Percentiles rank a stretch among this genome's conserved stretches.
Conservation (phyloP, 1,284 basidiomycete genomes). For the Rugosomyces carneus region DNA sequence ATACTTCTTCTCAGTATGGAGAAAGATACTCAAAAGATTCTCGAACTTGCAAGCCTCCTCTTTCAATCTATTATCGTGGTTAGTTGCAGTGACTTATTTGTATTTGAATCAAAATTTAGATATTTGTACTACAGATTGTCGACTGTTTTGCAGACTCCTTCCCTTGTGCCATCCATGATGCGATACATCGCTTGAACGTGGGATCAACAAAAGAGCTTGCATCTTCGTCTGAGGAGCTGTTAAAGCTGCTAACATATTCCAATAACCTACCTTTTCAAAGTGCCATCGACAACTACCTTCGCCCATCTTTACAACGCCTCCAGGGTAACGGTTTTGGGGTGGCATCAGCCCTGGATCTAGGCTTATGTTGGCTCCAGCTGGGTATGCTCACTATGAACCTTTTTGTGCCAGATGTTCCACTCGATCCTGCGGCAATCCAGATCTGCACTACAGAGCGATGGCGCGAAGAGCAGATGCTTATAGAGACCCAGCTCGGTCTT, state of each 20-base stretch:
- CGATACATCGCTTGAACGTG: slow-evolving; percentile 9
- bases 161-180: slow-evolving; percentile 19
- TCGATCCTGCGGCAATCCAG: slow-evolving; percentile 81
- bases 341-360: slow-evolving; percentile 29
- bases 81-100: slow-evolving; percentile 12
- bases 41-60: slow-evolving; percentile 36
- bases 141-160: slow-evolving; percentile 37
- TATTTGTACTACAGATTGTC: slow-evolving; percentile 17
- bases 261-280: slow-evolving; percentile 17
- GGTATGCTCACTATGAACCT: slow-evolving; percentile 59
- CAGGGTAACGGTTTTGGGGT: slow-evolving; percentile 6
- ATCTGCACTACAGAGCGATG: slow-evolving; percentile 49
- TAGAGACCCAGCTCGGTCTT: slow-evolving; percentile 50
- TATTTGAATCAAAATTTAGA: not conserved
- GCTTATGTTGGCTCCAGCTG: slow-evolving; percentile 62
- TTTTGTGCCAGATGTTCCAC: slow-evolving; percentile 81
- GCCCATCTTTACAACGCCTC: slow-evolving; percentile 14
- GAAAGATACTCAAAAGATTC: slow-evolving; percentile 27
- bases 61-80: slow-evolving; percentile 36
- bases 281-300: slow-evolving; percentile 14
- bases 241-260: slow-evolving; percentile 21
- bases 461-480: slow-evolving; percentile 37
- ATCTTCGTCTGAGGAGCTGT: slow-evolving; percentile 14
- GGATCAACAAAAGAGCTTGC: slow-evolving; percentile 3
- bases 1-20: slow-evolving; percentile 34